Conservation (phyloP, 306 rosid species). For the Clitoria ternatea region DNA sequence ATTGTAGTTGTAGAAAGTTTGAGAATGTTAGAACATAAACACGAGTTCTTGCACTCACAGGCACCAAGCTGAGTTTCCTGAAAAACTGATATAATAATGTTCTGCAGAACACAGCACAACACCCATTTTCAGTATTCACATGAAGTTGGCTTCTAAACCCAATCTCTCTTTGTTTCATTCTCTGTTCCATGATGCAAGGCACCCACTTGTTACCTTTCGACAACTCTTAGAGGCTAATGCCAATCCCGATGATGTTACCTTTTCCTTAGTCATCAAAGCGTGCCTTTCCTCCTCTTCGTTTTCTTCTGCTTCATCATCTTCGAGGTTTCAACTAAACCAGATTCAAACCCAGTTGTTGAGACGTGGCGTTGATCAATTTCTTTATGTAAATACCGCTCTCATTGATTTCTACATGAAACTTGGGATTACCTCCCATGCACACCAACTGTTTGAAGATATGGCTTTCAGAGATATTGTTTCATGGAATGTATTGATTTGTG, state of each 20-base stretch:
- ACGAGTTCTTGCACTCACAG: too few relatives aligned
- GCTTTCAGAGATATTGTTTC: conserved; percentile 55
- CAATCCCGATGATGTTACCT: conserved; percentile 45
- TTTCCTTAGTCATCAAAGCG: conserved; percentile 61
- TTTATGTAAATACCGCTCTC: conserved; percentile 59
- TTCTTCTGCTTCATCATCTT: not conserved
- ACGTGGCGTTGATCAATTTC: conserved; percentile 39
- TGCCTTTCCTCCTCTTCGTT: conserved; percentile 35
- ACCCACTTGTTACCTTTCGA: conserved; percentile 38
- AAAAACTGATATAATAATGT: too few relatives aligned
- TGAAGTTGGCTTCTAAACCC: conserved; percentile 10
- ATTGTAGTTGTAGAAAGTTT: too few relatives aligned
- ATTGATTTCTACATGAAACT: conserved; percentile 49
- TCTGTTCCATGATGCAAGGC: conserved; percentile 29
- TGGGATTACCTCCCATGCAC: conserved; percentile 48
- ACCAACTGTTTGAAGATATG: conserved; percentile 57
- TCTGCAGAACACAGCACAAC: too few relatives aligned
- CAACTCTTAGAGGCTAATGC: conserved; percentile 31
- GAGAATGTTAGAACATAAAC: too few relatives aligned
- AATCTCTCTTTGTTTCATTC: conserved; percentile 45
- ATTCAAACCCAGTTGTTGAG: conserved; percentile 50
- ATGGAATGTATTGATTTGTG: conserved; percentile 81
- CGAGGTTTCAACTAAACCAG: conserved; percentile 38
- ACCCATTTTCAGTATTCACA: not conserved
- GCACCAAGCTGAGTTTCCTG: too few relatives aligned